phyloP scores from a whole-genome alignment of 2,329 filamentous ascomycete species.

The Grosmannia serpens region DNA sequence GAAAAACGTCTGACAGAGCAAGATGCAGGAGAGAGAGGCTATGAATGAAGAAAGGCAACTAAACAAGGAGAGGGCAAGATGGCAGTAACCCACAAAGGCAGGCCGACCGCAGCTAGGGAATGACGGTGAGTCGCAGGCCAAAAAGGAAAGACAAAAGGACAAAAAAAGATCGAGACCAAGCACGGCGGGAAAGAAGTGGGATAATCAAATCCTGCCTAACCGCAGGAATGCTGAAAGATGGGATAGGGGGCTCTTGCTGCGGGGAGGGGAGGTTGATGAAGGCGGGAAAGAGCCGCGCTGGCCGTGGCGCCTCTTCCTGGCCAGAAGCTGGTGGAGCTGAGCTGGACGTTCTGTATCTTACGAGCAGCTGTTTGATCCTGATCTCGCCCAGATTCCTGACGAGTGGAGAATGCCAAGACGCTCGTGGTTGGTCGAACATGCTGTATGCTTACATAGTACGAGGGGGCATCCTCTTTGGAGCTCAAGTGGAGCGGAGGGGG shows the following conservation, averaged over 20 bases:
- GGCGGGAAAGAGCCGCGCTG: not conserved
- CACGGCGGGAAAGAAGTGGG: not conserved
- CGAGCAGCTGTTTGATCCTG: not conserved
- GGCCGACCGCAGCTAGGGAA: not conserved
- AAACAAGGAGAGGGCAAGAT: too few species aligned
- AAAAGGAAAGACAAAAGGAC: not conserved
- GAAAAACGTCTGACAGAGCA: not conserved
- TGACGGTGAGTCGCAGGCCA: not conserved
- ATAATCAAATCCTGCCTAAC: not conserved
- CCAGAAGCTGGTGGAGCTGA: not conserved
- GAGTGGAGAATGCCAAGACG: not conserved
- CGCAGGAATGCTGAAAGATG: not conserved
- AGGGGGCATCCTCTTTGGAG: not conserved
- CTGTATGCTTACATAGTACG: not conserved
- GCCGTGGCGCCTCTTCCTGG: not conserved
- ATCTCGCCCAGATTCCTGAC: not conserved
- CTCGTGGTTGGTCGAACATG: not conserved
- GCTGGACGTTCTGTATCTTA: not conserved
- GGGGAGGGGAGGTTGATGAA: not conserved
- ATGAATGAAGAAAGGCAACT: too few species aligned
- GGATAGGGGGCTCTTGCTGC: not conserved
- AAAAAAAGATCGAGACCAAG: not conserved
- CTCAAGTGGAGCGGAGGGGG: not conserved
- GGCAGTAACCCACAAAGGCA: not conserved
- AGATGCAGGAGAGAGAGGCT: not conserved